Base-by-base conservation (phyloP, 2,329 filamentous ascomycete genomes). In the Colletotrichum phormii region DNA sequence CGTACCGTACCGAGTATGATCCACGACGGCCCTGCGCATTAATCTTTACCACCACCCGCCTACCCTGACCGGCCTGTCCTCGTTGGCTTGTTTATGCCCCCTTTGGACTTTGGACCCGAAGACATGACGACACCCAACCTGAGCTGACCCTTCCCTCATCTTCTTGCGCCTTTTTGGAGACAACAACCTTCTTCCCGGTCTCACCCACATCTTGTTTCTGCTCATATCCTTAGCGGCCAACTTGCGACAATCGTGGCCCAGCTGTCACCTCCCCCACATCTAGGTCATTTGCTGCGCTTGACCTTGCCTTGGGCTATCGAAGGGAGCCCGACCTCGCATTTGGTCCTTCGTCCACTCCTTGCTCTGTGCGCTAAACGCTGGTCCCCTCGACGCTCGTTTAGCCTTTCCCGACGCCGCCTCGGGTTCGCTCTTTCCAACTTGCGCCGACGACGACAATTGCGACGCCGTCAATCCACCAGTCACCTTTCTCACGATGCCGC, bases 401-500 rank as follows among this genome's bases (percentile, higher is more conserved):
- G 53, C 68, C 57, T 71, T 72, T 64, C 31, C 58, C 68, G 51
- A 31, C 58, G 26, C 46, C 26, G 57, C 31, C 62, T 57, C 67
- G 53, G 53, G 22, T 54, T 57, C 51, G 35, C 31, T 61, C 37
- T 51, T 46, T 72, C 59, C 22, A n/a, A 33, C 29, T 67, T 73
- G 58, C 71, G 67, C 63, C 22, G 51, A 54, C 31, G 29, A 57
- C 46, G 62, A 22, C 26, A 72, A n/a, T 31, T 73, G 57, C 71
- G 55, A 63, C 64, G 31, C 22, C 29, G 29, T 35, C 26, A 12
- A 42, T 29, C 29, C n/a, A 29, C 26, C 26, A 29, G 26, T 24
- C 61, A 53, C 18, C 4, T 49, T n/a, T 49, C 31, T 67, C 61
- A 78, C 69, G 69, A 83, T 86, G 84, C 79, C 84, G 76, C 79